These are phyloP conservation scores for Astrothelium subdiscretum DNA, from an alignment of 495 filamentous ascomycete species.

Conservation along the genomic window DNA sequence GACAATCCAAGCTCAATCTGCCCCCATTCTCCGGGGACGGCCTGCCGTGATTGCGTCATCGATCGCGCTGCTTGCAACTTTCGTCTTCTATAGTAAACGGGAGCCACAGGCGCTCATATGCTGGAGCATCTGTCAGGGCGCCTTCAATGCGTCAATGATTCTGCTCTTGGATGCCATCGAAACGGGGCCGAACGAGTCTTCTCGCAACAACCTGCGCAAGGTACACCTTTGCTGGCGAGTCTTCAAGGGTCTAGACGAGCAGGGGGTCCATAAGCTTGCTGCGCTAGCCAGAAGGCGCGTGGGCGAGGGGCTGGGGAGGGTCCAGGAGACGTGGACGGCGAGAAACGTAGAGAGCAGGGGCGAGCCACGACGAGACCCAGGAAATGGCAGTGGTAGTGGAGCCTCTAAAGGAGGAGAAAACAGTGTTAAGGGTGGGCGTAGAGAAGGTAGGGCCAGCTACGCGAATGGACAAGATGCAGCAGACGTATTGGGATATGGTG, in stretches of 20 bases:
- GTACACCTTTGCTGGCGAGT: conserved; percentile 33
- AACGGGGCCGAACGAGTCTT: conserved; percentile 17
- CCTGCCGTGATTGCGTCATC: conserved; percentile 32
- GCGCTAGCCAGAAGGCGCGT: conserved; percentile 30
- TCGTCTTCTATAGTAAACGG: conserved; percentile 34
- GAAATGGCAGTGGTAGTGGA: neutral
- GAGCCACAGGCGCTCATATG: conserved; percentile 33
- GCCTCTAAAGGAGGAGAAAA: neutral
- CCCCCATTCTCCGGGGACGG: conserved; percentile 27
- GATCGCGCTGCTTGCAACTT: conserved; percentile 29
- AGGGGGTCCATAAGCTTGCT: conserved; percentile 35
- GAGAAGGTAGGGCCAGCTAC: conserved; percentile 10
- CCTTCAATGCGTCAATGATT: conserved; percentile 40
- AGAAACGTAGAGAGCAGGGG: neutral
- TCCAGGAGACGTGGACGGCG: conserved; percentile 1
- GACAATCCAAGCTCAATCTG: conserved; percentile 4
- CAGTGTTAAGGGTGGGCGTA: conserved; percentile 18
- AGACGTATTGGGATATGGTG: conserved; percentile 9
- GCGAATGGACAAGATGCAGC: conserved; percentile 10
- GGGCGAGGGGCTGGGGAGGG: conserved; percentile 14
- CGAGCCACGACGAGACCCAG: neutral
- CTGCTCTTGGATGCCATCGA: conserved; percentile 34
- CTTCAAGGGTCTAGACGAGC: conserved; percentile 31
- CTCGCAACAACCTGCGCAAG: conserved; percentile 2
- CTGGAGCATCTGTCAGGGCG: conserved; percentile 38